Percentiles rank a stretch among this genome's conserved stretches.
Evolutionary conservation across 164 flowering plant species (phyloP).

Genomic region (Magnolia kwangsiensis): DNA sequence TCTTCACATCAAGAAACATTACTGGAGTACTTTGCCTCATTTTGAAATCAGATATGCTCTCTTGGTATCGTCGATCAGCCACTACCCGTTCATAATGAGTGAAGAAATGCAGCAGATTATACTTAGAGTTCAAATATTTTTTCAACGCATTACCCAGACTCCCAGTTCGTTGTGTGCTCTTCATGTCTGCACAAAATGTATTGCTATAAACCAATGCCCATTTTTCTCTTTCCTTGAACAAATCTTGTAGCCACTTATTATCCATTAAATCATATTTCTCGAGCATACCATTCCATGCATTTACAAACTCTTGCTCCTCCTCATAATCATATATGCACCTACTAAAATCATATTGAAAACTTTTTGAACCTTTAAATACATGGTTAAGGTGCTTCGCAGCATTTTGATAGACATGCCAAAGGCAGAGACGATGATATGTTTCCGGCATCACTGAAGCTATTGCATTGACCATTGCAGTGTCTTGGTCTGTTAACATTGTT

Average conservation of each 20-base stretch:
- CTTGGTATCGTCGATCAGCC: background rate
- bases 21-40: background rate
- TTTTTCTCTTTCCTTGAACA: slow-evolving; percentile 13
- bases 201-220: slow-evolving; percentile 22
- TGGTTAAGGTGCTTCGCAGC: slow-evolving; percentile 11
- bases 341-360: slow-evolving; percentile 1
- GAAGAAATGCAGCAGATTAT: background rate
- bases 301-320: slow-evolving; percentile 5
- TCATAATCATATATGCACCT: slow-evolving; percentile 12
- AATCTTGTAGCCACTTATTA: slow-evolving; percentile 17
- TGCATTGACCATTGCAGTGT: slow-evolving; percentile 15
- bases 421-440: slow-evolving; percentile 17
- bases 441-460: slow-evolving; percentile 15
- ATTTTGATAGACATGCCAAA: slow-evolving; percentile 15
- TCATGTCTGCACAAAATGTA: slow-evolving; percentile 19
- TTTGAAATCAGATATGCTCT: background rate
- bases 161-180: slow-evolving; percentile 13
- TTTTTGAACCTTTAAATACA: background rate
- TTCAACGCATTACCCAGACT: background rate
- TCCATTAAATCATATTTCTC: slow-evolving; percentile 14
- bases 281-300: slow-evolving; percentile 13
- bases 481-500: slow-evolving; percentile 17
- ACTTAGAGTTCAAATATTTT: background rate
- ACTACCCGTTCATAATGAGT: background rate
- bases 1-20: background rate